phyloP scores from a whole-genome alignment of 306 rosid genomes.

The Trifolium subterraneum region DNA sequence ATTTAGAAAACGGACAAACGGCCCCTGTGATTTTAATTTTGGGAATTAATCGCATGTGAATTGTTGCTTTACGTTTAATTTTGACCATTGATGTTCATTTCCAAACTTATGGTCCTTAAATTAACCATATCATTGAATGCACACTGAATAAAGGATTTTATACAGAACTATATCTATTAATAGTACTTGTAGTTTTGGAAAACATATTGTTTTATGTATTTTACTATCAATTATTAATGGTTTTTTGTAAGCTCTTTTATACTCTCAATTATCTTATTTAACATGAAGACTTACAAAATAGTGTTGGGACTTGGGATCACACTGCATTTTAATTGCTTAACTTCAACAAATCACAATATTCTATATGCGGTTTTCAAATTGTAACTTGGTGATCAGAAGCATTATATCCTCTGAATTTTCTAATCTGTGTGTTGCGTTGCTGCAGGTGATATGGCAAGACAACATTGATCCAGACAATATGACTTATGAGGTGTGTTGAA shows the following conservation, averaged over 20 bases:
- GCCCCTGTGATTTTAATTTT: constrained; percentile 1
- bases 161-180: too few relatives aligned
- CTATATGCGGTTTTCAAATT: constrained; percentile 6
- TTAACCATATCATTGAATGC: too few relatives aligned
- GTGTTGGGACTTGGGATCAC: constrained; percentile 3
- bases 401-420: constrained; percentile 21
- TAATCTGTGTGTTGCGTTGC: constrained; percentile 34
- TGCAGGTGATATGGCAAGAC: constrained; percentile 86
- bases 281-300: background rate
- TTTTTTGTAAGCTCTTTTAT: background rate
- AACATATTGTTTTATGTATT: background rate
- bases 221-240: background rate
- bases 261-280: constrained; percentile 13
- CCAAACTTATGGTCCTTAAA: too few relatives aligned
- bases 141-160: too few relatives aligned
- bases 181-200: constrained; percentile 3
- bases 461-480: constrained; percentile 82
- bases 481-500: constrained; percentile 81
- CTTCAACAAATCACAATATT: background rate
- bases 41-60: background rate
- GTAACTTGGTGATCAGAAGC: constrained; percentile 19
- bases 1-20: constrained; percentile 8
- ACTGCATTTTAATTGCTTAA: constrained; percentile 21
- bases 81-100: too few relatives aligned
- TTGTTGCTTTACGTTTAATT: too few relatives aligned